phyloP scores from a whole-genome alignment of 345 rosid species.

The Ceriops decandra region DNA sequence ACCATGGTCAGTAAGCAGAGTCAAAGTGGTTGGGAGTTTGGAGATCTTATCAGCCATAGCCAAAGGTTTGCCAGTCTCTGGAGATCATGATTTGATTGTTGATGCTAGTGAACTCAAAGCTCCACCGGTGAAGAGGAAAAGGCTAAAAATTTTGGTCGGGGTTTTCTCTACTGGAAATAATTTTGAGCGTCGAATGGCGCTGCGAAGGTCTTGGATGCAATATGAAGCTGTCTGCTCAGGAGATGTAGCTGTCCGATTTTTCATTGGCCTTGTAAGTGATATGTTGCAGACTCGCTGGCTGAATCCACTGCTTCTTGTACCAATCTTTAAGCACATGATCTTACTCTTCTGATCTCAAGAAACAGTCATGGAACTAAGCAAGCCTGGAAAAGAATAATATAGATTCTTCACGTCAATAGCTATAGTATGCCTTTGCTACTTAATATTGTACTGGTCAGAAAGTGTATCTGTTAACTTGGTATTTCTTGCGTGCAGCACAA shows the following conservation, averaged over 20 bases:
- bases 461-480: not conserved
- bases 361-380: not conserved
- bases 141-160: constrained; percentile 62
- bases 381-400: no score
- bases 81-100: constrained; percentile 50
- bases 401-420: not conserved
- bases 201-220: constrained; percentile 93
- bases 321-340: not conserved
- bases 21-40: constrained; percentile 61
- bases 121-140: constrained; percentile 42
- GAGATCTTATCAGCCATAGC: constrained; percentile 58
- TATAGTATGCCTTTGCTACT: not conserved
- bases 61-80: constrained; percentile 68
- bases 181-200: constrained; percentile 83
- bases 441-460: not conserved
- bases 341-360: not conserved
- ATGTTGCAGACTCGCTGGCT: not conserved
- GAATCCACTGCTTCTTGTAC: not conserved
- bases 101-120: constrained; percentile 70
- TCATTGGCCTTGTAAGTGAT: constrained; percentile 82
- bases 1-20: constrained; percentile 66
- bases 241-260: constrained; percentile 73
- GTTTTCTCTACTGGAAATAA: constrained; percentile 91
- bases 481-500: constrained; percentile 52
- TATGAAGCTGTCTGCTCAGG: constrained; percentile 68